Conservation (phyloP, 441 rosid genomes). For the Erysimum pusillum region DNA sequence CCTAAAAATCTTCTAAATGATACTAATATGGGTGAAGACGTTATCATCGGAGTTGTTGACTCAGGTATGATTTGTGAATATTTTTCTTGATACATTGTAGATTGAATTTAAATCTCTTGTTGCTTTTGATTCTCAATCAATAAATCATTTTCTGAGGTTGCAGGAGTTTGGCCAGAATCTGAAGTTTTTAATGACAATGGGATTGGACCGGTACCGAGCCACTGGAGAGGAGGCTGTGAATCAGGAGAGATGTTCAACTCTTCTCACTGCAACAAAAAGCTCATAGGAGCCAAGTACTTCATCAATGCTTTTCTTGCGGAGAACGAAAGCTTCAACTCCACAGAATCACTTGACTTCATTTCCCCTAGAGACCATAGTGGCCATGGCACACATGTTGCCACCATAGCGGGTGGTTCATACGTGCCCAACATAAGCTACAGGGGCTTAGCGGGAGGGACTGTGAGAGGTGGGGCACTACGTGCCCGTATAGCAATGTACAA, state of each 20-base stretch:
- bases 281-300: constrained; percentile 73
- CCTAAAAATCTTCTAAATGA: constrained; percentile 37
- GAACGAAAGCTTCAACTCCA: constrained; percentile 50
- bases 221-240: constrained; percentile 72
- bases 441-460: constrained; percentile 61
- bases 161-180: constrained; percentile 82
- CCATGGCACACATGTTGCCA: constrained; percentile 77
- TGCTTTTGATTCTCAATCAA: constrained; percentile 2
- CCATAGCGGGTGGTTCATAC: constrained; percentile 64
- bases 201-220: constrained; percentile 57
- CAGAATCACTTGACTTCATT: constrained; percentile 54
- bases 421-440: constrained; percentile 55
- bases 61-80: constrained; percentile 32
- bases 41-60: constrained; percentile 41
- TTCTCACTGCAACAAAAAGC: constrained; percentile 50
- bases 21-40: constrained; percentile 29
- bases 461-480: constrained; percentile 70
- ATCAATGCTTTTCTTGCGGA: constrained; percentile 59
- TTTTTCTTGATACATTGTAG: not conserved
- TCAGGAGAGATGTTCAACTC: constrained; percentile 46
- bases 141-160: not conserved
- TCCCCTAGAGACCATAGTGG: constrained; percentile 68
- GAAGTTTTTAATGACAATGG: constrained; percentile 61
- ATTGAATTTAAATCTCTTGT: not conserved
- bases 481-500: constrained; percentile 78